These are phyloP conservation scores for Aspergillus spinulosporus DNA, from an alignment of 2,329 filamentous ascomycete species.

Conservation along the genomic window DNA sequence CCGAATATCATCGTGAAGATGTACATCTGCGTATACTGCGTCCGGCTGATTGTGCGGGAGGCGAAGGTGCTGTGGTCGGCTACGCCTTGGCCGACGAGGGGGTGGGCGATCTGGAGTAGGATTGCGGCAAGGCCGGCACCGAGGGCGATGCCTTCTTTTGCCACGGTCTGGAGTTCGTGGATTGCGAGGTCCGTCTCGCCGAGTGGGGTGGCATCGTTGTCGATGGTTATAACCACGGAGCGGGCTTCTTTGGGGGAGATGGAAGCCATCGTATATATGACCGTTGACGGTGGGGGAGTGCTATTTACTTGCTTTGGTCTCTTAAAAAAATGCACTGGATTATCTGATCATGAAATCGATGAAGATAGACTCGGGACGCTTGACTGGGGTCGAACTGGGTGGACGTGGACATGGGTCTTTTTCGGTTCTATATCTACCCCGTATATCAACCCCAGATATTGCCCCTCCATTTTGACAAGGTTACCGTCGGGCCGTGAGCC, in stretches of 20 bases:
- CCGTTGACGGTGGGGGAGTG: no score
- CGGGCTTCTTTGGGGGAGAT: constrained; percentile 12
- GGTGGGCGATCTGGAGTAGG: constrained; percentile 14
- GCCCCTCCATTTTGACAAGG: background rate
- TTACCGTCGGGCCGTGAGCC: constrained; percentile 10
- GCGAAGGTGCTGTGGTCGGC: constrained; percentile 13
- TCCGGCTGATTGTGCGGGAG: constrained; percentile 4
- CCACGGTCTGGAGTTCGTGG: background rate
- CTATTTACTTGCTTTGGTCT: background rate
- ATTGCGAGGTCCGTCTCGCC: background rate
- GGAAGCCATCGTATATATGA: background rate
- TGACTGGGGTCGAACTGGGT: no score
- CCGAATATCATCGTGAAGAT: constrained; percentile 14
- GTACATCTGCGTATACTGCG: constrained; percentile 4
- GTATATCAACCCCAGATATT: background rate
- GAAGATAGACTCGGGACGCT: background rate
- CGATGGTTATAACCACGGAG: constrained; percentile 1
- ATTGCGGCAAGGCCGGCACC: constrained; percentile 4
- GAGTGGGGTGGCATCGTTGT: background rate
- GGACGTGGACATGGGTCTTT: no score
- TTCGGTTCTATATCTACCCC: background rate
- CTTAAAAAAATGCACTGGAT: background rate
- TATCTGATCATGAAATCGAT: background rate
- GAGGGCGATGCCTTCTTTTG: constrained; percentile 8
- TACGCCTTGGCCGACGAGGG: constrained; percentile 11